phyloP scores from a whole-genome alignment of 805 yeast genomes.

The Kodamaea sagamina region DNA sequence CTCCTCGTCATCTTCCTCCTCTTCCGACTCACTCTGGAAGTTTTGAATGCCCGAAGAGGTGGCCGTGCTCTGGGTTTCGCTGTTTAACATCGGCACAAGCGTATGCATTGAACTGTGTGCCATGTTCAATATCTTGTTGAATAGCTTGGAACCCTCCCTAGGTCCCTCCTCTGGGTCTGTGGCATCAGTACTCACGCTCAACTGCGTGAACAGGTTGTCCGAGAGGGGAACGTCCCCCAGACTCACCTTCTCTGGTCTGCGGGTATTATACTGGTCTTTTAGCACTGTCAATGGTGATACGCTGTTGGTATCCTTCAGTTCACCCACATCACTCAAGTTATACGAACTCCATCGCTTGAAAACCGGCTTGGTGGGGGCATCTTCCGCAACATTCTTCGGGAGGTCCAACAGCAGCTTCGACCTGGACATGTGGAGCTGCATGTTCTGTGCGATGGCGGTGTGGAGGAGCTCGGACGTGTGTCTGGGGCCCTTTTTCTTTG shows the following conservation, averaged over 20 bases:
- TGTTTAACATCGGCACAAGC: conserved; percentile 15
- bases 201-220: conserved; percentile 10
- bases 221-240: conserved; percentile 6
- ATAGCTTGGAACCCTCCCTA: conserved; percentile 1
- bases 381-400: conserved; percentile 12
- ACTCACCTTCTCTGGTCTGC: conserved; percentile 18
- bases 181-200: conserved; percentile 1
- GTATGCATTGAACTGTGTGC: conserved; percentile 23
- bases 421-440: conserved; percentile 14
- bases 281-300: conserved; percentile 32
- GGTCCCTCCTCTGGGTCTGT: not conserved
- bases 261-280: conserved; percentile 29
- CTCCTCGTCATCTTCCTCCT: conserved; percentile 16
- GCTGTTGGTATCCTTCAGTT: no score
- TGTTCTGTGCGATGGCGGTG: conserved; percentile 18
- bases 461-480: conserved; percentile 15
- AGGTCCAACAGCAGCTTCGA: conserved; percentile 15
- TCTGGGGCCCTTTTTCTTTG: conserved; percentile 1
- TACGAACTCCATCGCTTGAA: conserved; percentile 11
- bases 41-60: conserved; percentile 12
- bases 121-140: conserved; percentile 13
- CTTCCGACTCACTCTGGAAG: conserved; percentile 27
- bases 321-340: not conserved
- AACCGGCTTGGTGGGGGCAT: conserved; percentile 2
- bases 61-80: not conserved